Conservation (phyloP, 2,329 filamentous ascomycete genomes). For the Tolypocladium endophyticum region DNA sequence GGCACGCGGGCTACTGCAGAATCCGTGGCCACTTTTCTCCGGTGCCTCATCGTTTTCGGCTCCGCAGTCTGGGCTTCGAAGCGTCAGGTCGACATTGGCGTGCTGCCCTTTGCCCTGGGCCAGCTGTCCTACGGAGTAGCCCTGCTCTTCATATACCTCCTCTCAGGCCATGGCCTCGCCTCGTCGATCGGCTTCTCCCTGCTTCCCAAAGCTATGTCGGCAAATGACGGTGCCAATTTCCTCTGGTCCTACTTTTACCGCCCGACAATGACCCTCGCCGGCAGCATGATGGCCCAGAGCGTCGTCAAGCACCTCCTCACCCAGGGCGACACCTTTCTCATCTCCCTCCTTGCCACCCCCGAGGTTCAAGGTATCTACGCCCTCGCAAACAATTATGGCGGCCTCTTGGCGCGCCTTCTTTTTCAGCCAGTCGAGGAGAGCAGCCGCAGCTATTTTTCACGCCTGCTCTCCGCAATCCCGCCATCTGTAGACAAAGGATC, state of each 20-base stretch:
- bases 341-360: slow-evolving; percentile 66
- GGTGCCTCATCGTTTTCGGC: slow-evolving; percentile 66
- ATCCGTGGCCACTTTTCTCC: slow-evolving; percentile 65
- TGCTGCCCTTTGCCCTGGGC: slow-evolving; percentile 81
- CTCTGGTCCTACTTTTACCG: slow-evolving; percentile 53
- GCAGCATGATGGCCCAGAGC: slow-evolving; percentile 80
- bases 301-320: slow-evolving; percentile 88
- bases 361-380: slow-evolving; percentile 85
- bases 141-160: slow-evolving; percentile 60
- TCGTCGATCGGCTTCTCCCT: slow-evolving; percentile 57
- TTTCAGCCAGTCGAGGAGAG: slow-evolving; percentile 96
- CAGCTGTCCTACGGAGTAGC: slow-evolving; percentile 66
- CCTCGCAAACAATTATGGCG: slow-evolving; percentile 88
- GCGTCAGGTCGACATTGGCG: slow-evolving; percentile 47
- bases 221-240: slow-evolving; percentile 25
- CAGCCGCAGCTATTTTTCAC: slow-evolving; percentile 80
- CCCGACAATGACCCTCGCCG: slow-evolving; percentile 60
- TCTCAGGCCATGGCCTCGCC: slow-evolving; percentile 48
- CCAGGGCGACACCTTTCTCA: slow-evolving; percentile 84
- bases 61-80: slow-evolving; percentile 53
- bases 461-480: slow-evolving; percentile 45
- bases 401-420: slow-evolving; percentile 74
- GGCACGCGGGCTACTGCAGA: slow-evolving; percentile 74
- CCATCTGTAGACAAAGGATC: slow-evolving; percentile 10
- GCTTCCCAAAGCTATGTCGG: slow-evolving; percentile 32